Conservation (phyloP, 1,284 basidiomycete species). For the Peniophora sp. region DNA sequence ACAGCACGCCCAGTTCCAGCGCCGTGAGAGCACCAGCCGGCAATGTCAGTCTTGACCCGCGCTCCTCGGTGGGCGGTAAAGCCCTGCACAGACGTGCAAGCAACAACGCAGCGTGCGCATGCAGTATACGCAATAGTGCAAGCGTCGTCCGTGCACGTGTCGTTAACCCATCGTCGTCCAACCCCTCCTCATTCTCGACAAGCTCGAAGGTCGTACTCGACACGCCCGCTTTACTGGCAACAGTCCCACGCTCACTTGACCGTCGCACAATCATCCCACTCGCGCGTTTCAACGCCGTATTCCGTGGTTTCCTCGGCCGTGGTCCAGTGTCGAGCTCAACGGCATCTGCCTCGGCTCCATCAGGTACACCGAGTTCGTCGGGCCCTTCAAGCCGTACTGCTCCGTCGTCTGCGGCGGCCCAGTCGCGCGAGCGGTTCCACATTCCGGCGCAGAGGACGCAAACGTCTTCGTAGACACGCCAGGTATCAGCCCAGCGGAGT, state of each 20-base stretch:
- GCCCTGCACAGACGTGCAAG: slow-evolving; percentile 50
- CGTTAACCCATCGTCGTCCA: too few relatives aligned
- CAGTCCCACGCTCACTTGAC: slow-evolving; percentile 6
- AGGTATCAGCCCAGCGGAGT: slow-evolving; percentile 54
- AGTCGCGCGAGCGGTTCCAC: slow-evolving; percentile 50
- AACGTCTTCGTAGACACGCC: slow-evolving; percentile 75
- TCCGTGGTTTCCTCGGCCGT: slow-evolving; percentile 1
- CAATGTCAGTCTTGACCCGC: slow-evolving; percentile 20
- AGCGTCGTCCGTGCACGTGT: slow-evolving; percentile 19
- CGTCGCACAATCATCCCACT: slow-evolving; percentile 21
- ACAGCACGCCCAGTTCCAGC: slow-evolving; percentile 67
- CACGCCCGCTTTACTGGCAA: too few relatives aligned
- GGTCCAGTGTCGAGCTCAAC: slow-evolving; percentile 1
- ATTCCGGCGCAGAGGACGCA: slow-evolving; percentile 76
- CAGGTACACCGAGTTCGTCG: slow-evolving; percentile 47
- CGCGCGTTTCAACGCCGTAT: slow-evolving; percentile 14
- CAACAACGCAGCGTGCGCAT: slow-evolving; percentile 60
- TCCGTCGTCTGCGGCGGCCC: slow-evolving; percentile 28
- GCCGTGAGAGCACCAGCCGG: slow-evolving; percentile 55
- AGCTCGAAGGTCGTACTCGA: too few relatives aligned
- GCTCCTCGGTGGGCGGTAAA: slow-evolving; percentile 22
- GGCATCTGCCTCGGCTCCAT: slow-evolving; percentile 56
- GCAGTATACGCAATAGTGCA: slow-evolving; percentile 40
- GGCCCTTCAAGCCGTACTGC: slow-evolving; percentile 51
- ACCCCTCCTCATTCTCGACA: not conserved